Evolutionary conservation across 768 basidiomycete genomes (phyloP).

Genomic region (Basidioascus undulatus): DNA sequence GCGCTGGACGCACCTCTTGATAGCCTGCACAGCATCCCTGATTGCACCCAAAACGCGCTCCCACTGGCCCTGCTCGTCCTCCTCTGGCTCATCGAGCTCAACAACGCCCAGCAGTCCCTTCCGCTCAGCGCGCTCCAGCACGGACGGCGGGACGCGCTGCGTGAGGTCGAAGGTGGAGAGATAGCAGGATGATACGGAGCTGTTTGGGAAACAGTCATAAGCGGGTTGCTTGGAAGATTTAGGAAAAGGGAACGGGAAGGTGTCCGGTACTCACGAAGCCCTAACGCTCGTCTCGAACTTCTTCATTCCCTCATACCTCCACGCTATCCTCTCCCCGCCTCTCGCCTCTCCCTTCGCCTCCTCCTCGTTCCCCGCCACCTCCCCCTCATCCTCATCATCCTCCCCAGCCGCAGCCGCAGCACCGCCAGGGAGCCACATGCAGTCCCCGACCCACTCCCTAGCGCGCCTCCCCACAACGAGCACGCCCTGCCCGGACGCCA

Average conservation of each 20-base stretch:
- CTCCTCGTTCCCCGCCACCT: conserved; percentile 14
- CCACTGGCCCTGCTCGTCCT: too few relatives aligned
- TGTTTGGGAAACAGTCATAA: background rate
- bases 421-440: conserved; percentile 49
- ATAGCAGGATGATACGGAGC: conserved; percentile 20
- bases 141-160: conserved; percentile 29
- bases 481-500: conserved; percentile 43
- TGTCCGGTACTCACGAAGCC: too few relatives aligned
- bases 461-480: conserved; percentile 32
- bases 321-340: conserved; percentile 75
- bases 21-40: too few relatives aligned
- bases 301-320: conserved; percentile 88
- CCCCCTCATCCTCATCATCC: conserved; percentile 19
- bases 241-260: too few relatives aligned
- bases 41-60: too few relatives aligned
- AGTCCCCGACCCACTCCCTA: conserved; percentile 33
- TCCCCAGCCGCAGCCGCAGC: conserved; percentile 19
- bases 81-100: too few relatives aligned
- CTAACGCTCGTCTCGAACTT: conserved; percentile 65
- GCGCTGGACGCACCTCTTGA: too few relatives aligned
- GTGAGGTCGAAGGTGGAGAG: conserved; percentile 54
- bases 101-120: conserved; percentile 21
- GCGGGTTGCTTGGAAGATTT: background rate
- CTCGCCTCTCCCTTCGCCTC: conserved; percentile 15
- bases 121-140: conserved; percentile 25